Base-by-base conservation (phyloP, 306 rosid genomes). In the Vicia sativa region DNA sequence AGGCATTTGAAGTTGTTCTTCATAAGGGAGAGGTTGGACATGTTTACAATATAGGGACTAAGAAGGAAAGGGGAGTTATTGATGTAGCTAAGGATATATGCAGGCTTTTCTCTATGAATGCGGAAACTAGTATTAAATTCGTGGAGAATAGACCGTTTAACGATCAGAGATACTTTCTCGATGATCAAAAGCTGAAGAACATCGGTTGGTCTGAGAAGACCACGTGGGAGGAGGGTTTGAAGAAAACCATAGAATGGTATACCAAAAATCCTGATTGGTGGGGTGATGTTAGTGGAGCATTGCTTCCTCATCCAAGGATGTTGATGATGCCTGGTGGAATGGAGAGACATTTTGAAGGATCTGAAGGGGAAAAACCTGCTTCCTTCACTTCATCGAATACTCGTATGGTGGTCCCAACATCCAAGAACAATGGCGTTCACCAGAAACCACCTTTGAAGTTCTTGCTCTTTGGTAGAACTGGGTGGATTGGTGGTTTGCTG, bases 261-360 rank as follows among this genome's bases (percentile, higher is more conserved):
- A 76, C 68, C 18, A 74, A 85, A 48, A 87, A 90, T 62, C 96
- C 96, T 60, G 68, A 74, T 44, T 90, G 96, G 96, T 90, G 96
- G 96, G 96, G 96, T 10, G 96, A 90, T 73, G 96, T 90, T 38
- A 46, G 85, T 12, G 96, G 96, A 46, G 96, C 96, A 29, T 37
- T 90, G 79, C 89, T 90, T 74, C 96, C 96, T 76, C 96, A 90
- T 84, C 96, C 96, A 18, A 80, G 91, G 70, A 90, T 87, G 96
- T 79, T 87, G 77, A 85, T 87, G 95, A 87, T 90, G 95, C 85
- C 96, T 13, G 96, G 96, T 77, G 92, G 90, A 31, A 21, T 89
- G 23, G 96, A 85, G 77, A 78, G 85, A 70, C 86, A 68, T 57
- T 53, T 55, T 37, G 93, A 89, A 57, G 96, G 79, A 18, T 54